phyloP scores from a whole-genome alignment of 371 early-diverging fungal genomes.

The Mortierella sp. region DNA sequence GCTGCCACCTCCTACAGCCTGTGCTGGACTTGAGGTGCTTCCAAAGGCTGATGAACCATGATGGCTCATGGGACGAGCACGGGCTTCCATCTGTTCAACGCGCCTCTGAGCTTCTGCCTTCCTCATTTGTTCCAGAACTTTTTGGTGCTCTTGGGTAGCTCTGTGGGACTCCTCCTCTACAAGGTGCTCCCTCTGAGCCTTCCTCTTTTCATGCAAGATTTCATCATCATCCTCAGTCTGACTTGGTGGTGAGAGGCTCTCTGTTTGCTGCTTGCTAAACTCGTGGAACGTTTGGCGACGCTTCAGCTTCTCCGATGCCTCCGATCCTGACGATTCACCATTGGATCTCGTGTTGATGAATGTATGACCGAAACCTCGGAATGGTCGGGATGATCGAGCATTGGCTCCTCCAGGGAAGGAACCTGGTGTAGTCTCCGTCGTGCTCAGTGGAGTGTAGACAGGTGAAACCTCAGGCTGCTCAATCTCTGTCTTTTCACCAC shows the following conservation, averaged over 20 bases:
- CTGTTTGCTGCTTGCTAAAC: constrained; percentile 1
- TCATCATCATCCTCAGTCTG: background rate
- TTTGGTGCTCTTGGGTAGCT: constrained; percentile 14
- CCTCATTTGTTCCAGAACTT: constrained; percentile 1
- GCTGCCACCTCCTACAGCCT: constrained; percentile 13
- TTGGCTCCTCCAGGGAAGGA: constrained; percentile 14
- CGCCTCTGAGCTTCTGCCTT: constrained; percentile 12
- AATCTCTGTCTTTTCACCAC: constrained; percentile 28
- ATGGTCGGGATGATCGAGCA: background rate
- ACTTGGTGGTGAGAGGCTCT: background rate
- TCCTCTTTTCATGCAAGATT: background rate
- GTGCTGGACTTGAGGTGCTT: background rate
- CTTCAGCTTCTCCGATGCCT: constrained; percentile 22
- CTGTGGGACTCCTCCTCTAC: background rate
- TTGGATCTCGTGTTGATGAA: background rate
- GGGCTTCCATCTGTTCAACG: constrained; percentile 12
- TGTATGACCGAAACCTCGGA: constrained; percentile 1
- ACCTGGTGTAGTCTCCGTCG: constrained; percentile 7
- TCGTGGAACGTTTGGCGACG: constrained; percentile 37
- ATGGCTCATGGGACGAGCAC: constrained; percentile 13
- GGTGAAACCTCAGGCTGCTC: constrained; percentile 17
- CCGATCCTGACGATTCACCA: constrained; percentile 7
- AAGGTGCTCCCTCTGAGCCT: background rate
- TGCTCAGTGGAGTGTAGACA: constrained; percentile 6
- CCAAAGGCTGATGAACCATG: constrained; percentile 2